A percentile compares a stretch with the other conserved stretches of the same genome.
phyloP scores from a whole-genome alignment of 2,329 filamentous ascomycete genomes.

The Fusarium longipes region DNA sequence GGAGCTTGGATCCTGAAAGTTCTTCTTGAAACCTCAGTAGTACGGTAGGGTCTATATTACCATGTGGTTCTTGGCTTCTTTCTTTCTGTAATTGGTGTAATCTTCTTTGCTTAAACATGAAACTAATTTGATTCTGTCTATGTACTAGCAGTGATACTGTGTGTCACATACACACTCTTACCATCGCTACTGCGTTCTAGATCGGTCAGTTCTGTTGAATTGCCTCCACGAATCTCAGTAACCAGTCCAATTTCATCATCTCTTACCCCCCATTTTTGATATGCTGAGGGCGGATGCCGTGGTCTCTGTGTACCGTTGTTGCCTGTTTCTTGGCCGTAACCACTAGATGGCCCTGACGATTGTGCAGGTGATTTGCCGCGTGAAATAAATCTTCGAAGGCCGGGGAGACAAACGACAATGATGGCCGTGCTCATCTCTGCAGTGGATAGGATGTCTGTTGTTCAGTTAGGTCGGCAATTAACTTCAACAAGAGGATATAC shows the following conservation, averaged over 20 bases:
- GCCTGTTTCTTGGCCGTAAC: not conserved
- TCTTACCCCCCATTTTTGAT: slow-evolving; percentile 15
- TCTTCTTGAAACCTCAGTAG: not conserved
- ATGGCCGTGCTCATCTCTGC: slow-evolving; percentile 21
- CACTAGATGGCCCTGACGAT: not conserved
- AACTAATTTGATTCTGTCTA: not conserved
- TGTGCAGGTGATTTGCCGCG: slow-evolving; percentile 7
- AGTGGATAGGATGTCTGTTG: not conserved
- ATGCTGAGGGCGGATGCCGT: not conserved
- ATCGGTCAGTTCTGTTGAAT: slow-evolving; percentile 2
- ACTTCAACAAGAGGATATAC: fast-evolving
- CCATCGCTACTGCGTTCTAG: not conserved
- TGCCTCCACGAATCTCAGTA: slow-evolving; percentile 9
- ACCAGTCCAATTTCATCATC: slow-evolving; percentile 23
- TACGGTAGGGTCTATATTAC: too few species aligned
- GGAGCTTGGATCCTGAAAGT: not conserved
- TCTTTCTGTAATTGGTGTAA: not conserved
- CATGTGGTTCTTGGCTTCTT: fast-evolving
- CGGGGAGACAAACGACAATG: slow-evolving; percentile 9
- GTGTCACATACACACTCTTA: not conserved
- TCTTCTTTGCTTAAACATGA: too few species aligned
- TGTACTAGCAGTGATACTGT: not conserved
- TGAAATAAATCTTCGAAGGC: slow-evolving; percentile 13
- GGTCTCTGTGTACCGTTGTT: not conserved
- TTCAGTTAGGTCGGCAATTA: not conserved